A percentile compares a stretch with the other conserved stretches of the same genome.
Conservation (phyloP, 2,329 filamentous ascomycete genomes). For the Fusarium compactum region DNA sequence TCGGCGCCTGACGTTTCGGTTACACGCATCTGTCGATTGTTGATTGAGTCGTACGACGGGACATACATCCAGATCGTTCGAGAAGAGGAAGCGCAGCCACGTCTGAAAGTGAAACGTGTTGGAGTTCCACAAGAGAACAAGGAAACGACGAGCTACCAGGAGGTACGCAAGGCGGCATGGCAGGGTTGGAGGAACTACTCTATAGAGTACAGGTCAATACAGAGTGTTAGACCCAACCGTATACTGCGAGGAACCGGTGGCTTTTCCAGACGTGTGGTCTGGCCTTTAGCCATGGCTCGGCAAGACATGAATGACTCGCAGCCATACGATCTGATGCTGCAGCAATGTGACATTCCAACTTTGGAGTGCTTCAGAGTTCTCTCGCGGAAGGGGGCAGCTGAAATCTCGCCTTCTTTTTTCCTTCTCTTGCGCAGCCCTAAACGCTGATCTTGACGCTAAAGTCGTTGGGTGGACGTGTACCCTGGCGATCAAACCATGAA, state of each 20-base stretch:
- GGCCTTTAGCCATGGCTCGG: conserved; percentile 17
- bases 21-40: conserved; percentile 23
- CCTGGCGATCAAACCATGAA: conserved; percentile 36
- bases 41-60: conserved; percentile 33
- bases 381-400: conserved; percentile 1
- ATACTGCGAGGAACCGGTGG: conserved; percentile 22
- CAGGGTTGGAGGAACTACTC: conserved; percentile 1
- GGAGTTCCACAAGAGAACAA: conserved; percentile 17
- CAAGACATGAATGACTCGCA: conserved; percentile 45
- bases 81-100: conserved; percentile 43
- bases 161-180: conserved; percentile 21
- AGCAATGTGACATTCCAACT: conserved; percentile 38
- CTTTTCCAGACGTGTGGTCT: conserved; percentile 37
- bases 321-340: conserved; percentile 40
- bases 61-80: conserved; percentile 36
- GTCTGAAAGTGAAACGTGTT: conserved; percentile 33
- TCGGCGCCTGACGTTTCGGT: conserved; percentile 16
- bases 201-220: conserved; percentile 19
- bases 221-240: conserved; percentile 4
- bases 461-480: conserved; percentile 32
- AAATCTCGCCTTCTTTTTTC: conserved; percentile 7
- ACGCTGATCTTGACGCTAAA: conserved; percentile 36
- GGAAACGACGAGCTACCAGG: conserved; percentile 4
- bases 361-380: conserved; percentile 13
- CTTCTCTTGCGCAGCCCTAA: conserved; percentile 24